These are phyloP conservation scores for Volutella citrinella DNA, from an alignment of 2,329 filamentous ascomycete species.

Conservation along the genomic window DNA sequence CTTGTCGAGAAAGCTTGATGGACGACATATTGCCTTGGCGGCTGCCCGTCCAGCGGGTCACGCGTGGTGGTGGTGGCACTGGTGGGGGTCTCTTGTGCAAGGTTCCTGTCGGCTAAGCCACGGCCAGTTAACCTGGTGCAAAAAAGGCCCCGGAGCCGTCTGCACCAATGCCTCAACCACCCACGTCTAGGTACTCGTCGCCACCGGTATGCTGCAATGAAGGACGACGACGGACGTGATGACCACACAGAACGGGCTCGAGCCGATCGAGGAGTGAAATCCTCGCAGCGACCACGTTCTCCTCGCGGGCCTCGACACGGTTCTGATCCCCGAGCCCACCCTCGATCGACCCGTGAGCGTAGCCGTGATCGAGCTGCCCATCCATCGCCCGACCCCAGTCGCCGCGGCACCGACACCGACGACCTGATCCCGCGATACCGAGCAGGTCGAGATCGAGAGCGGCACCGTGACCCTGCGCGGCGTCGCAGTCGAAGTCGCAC, in stretches of 20 bases:
- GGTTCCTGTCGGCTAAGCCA: constrained; percentile 41
- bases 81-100: too few species aligned
- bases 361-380: constrained; percentile 32
- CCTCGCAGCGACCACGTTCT: constrained; percentile 30
- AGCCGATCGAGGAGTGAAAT: constrained; percentile 31
- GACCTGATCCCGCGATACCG: constrained; percentile 39
- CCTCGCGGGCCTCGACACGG: constrained; percentile 23
- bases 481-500: constrained; percentile 33
- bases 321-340: constrained; percentile 19
- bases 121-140: constrained; percentile 40
- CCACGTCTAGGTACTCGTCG: constrained; percentile 33
- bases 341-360: constrained; percentile 35
- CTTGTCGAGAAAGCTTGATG: too few species aligned
- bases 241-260: constrained; percentile 36
- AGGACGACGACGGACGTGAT: constrained; percentile 34
- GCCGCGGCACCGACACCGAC: constrained; percentile 28
- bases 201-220: constrained; percentile 41
- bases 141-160: too few species aligned
- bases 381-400: constrained; percentile 23
- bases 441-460: constrained; percentile 28
- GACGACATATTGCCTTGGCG: too few species aligned
- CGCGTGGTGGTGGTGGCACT: constrained; percentile 18
- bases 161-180: constrained; percentile 28
- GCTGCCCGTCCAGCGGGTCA: too few species aligned
- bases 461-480: constrained; percentile 28